These are phyloP conservation scores for Linnemannia schmuckeri DNA, from an alignment of 192 early-diverging fungal species.

Conservation along the genomic window DNA sequence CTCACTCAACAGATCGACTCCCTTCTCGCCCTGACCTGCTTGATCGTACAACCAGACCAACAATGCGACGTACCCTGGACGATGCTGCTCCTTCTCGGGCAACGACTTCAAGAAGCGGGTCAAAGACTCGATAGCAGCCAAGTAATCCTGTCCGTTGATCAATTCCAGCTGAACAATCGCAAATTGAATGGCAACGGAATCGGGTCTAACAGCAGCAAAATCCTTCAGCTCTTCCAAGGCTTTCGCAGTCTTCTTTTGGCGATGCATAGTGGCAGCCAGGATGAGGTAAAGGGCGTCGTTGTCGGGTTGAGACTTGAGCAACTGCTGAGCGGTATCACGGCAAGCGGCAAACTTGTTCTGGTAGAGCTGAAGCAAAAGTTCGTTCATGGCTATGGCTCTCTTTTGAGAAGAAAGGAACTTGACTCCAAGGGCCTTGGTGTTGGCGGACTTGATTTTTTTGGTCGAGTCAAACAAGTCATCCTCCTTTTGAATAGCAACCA, in stretches of 20 bases:
- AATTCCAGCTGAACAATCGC: constrained; percentile 74
- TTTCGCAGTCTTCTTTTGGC: constrained; percentile 69
- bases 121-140: constrained; percentile 64
- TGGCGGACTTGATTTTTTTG: constrained; percentile 68
- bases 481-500: constrained; percentile 68
- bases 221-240: constrained; percentile 69
- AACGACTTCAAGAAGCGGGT: constrained; percentile 56
- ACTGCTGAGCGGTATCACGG: constrained; percentile 61
- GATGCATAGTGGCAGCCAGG: constrained; percentile 65
- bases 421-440: constrained; percentile 66
- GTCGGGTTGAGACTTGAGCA: constrained; percentile 71
- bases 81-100: constrained; percentile 58
- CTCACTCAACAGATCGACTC: constrained; percentile 67
- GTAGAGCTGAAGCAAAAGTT: constrained; percentile 67
- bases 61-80: constrained; percentile 76
- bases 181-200: constrained; percentile 69
- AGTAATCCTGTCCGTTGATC: constrained; percentile 54
- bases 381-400: constrained; percentile 74
- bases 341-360: constrained; percentile 70
- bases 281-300: constrained; percentile 72
- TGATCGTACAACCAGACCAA: constrained; percentile 81
- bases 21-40: constrained; percentile 68
- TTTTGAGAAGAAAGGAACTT: constrained; percentile 72
- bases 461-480: constrained; percentile 70
- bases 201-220: constrained; percentile 51